Evolutionary conservation across 148 eudicot genomes (phyloP).

Genomic region (Fagopyrum tataricum): DNA sequence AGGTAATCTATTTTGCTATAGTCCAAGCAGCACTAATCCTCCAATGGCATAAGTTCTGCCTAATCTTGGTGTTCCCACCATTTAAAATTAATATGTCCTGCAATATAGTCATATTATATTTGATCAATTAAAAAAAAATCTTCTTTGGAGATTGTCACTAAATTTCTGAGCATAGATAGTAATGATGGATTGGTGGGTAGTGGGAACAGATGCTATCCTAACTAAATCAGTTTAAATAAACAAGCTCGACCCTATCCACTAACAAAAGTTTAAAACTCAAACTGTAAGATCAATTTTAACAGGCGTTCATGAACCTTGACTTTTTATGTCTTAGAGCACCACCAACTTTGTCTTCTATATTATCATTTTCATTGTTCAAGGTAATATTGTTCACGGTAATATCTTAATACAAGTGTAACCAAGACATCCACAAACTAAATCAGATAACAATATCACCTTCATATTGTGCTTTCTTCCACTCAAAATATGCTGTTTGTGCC

Average conservation of each 20-base stretch:
- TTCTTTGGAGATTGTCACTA: not conserved
- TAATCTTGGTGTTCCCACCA: conserved; percentile 7
- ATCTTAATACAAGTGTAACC: conserved; percentile 1
- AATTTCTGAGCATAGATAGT: not conserved
- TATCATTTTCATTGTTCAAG: not conserved
- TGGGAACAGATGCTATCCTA: conserved; percentile 6
- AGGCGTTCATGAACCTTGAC: conserved; percentile 3
- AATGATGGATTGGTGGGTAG: not conserved
- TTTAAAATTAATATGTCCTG: not conserved
- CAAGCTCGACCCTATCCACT: not conserved
- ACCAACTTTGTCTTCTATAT: not conserved
- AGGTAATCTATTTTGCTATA: not conserved
- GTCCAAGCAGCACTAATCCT: conserved; percentile 3
- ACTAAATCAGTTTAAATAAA: not conserved
- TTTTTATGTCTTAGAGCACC: not conserved
- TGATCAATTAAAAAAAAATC: not conserved
- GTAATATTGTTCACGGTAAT: not conserved
- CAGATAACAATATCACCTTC: not conserved
- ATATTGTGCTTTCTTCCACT: not conserved
- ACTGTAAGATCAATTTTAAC: not conserved
- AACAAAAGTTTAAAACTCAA: not conserved
- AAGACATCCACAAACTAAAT: conserved; percentile 6
- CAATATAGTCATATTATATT: not conserved
- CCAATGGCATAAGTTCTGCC: not conserved
- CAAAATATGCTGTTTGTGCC: too few relatives aligned